These are phyloP conservation scores for Neoascochyta sp. DNA, from an alignment of 2,329 filamentous ascomycete genomes.

Conservation along the genomic window DNA sequence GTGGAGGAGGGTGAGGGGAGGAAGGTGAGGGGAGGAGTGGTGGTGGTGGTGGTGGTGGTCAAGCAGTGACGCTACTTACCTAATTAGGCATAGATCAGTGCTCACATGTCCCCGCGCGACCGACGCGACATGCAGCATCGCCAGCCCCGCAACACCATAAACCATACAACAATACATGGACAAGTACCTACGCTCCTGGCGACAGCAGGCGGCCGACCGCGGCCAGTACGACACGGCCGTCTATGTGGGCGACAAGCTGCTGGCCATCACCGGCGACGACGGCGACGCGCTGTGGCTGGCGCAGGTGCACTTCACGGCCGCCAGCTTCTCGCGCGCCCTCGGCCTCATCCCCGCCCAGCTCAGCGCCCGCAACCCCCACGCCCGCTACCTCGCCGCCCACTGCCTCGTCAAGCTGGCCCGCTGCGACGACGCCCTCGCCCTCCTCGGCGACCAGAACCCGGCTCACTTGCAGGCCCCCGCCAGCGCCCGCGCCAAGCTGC, in stretches of 20 bases:
- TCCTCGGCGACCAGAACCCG: constrained; percentile 93
- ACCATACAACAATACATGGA: constrained; percentile 63
- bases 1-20: too few relatives aligned
- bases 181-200: constrained; percentile 87
- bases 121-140: constrained; percentile 4
- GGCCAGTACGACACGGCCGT: constrained; percentile 96
- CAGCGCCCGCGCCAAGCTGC: constrained; percentile 66
- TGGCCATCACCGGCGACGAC: constrained; percentile 89
- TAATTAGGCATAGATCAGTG: too few relatives aligned
- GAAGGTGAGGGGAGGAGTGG: too few relatives aligned
- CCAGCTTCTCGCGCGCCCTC: constrained; percentile 90
- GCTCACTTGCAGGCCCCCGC: constrained; percentile 67
- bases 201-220: constrained; percentile 91
- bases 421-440: constrained; percentile 79
- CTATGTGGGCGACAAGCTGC: constrained; percentile 93
- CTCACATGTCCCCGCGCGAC: constrained; percentile 17
- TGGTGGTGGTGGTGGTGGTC: too few relatives aligned
- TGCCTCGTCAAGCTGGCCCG: constrained; percentile 90
- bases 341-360: constrained; percentile 82
- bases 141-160: constrained; percentile 1
- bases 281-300: constrained; percentile 96
- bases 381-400: constrained; percentile 87
- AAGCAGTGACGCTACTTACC: too few relatives aligned
- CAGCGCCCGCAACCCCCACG: constrained; percentile 75
- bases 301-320: constrained; percentile 94